Percentiles rank a stretch among this genome's conserved stretches.
phyloP scores from a whole-genome alignment of 495 filamentous ascomycete species.

The Podospora pseudocomata region DNA sequence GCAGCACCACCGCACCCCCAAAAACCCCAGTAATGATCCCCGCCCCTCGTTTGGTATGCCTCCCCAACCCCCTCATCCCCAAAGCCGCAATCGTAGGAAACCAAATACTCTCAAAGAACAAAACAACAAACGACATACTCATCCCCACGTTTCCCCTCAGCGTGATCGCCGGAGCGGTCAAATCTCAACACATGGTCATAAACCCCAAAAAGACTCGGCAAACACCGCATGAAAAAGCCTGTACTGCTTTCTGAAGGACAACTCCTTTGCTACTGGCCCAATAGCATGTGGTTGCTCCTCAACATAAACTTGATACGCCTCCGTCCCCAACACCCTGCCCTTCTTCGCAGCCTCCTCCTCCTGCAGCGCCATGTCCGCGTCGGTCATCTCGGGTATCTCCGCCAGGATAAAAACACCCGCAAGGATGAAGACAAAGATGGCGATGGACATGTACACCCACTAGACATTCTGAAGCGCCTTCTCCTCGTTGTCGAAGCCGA shows the following conservation, averaged over 20 bases:
- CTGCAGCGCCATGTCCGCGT: conserved; percentile 61
- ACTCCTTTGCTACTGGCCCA: conserved; percentile 38
- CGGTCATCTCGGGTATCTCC: conserved; percentile 67
- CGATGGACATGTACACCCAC: conserved; percentile 73
- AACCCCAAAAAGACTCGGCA: conserved; percentile 56
- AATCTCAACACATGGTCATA: conserved; percentile 52
- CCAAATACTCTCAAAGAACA: conserved; percentile 67
- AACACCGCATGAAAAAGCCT: conserved; percentile 62
- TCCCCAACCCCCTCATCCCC: conserved; percentile 62
- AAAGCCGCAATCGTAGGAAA: conserved; percentile 72
- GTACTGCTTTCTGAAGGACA: conserved; percentile 60
- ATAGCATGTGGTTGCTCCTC: conserved; percentile 33
- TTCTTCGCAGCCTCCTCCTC: conserved; percentile 10
- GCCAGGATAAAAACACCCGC: conserved; percentile 62
- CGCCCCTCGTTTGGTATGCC: conserved; percentile 67
- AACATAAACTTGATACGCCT: not conserved
- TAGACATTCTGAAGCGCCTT: conserved; percentile 58
- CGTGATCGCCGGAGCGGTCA: conserved; percentile 54
- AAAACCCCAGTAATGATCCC: conserved; percentile 61
- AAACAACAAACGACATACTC: conserved; percentile 59
- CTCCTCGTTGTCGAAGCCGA: conserved; percentile 49
- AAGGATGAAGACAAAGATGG: conserved; percentile 62
- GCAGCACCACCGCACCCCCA: conserved; percentile 63
- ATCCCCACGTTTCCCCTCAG: conserved; percentile 51
- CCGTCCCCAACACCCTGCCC: not conserved